phyloP scores from a whole-genome alignment of 2,329 filamentous ascomycete species.

The Penicillium freii region DNA sequence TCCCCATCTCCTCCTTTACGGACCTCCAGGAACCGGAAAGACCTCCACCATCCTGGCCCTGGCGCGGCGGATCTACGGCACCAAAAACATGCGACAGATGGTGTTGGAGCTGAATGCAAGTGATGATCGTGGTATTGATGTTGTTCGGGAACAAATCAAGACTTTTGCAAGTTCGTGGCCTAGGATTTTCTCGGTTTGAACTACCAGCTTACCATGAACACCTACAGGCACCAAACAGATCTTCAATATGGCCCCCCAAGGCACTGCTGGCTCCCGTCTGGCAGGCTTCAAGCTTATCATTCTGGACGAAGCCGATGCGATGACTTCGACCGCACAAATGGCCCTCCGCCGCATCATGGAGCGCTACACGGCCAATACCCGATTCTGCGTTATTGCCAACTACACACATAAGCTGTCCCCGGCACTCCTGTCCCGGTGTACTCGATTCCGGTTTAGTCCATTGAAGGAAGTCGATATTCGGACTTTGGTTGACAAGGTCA shows the following conservation, averaged over 20 bases:
- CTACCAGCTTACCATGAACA: neutral
- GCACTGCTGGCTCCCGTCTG: constrained; percentile 50
- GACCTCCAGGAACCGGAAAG: constrained; percentile 94
- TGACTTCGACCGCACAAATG: constrained; percentile 99
- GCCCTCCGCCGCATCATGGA: constrained; percentile 96
- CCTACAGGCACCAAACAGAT: constrained; percentile 78
- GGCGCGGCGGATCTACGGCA: constrained; percentile 87
- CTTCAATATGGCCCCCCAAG: constrained; percentile 64
- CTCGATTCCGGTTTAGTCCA: constrained; percentile 90
- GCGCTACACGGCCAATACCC: constrained; percentile 95
- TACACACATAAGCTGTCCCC: constrained; percentile 98
- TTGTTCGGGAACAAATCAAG: constrained; percentile 98
- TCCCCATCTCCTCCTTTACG: constrained; percentile 93
- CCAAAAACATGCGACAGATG: constrained; percentile 94
- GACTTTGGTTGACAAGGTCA: constrained; percentile 80
- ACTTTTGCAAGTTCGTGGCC: constrained; percentile 73
- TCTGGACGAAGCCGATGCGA: constrained; percentile 97
- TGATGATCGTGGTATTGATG: constrained; percentile 95
- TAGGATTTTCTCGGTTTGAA: neutral
- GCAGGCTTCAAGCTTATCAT: constrained; percentile 94
- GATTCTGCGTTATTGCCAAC: constrained; percentile 98
- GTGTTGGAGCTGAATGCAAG: constrained; percentile 96
- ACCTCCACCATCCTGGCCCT: constrained; percentile 95
- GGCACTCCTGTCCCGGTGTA: constrained; percentile 87
- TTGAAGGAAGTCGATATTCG: constrained; percentile 86